Base-by-base conservation (phyloP, 805 yeast genomes). In the Clavispora asparagi region DNA sequence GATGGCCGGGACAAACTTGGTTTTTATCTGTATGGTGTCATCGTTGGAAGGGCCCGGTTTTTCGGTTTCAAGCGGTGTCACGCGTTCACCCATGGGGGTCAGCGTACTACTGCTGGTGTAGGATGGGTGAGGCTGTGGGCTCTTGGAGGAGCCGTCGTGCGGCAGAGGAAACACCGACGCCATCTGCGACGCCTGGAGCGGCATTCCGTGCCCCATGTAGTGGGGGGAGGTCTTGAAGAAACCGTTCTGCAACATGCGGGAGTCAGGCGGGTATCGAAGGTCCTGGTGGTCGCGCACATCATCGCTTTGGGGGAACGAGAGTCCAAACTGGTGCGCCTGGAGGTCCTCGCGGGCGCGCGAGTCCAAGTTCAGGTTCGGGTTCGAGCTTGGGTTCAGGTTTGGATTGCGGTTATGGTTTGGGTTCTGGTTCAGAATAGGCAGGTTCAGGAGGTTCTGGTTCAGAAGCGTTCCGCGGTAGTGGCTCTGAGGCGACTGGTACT, bases 401-500 rank as follows among this genome's bases (percentile, higher is more conserved):
- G 23, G 23, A 19, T 19, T 19, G 23, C 5, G 23, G 23, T 19
- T 19, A 3, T 19, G 23, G 23, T 19, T 19, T 19, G 23, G 23
- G 23, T 19, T 19, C 23, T 19, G 23, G 23, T 19, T 19, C 28
- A 6, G 9, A 26, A 4, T 8, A 8, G 36, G 19, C 10, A 17
- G 37, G 37, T n/a, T 5, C 37, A 23, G 25, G 44, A 51, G 23
- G 23, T 5, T 5, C 23, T 19, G 23, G 23, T 3, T 19, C 23
- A 5, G 23, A 19, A 19, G 23, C 23, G 23, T 19, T 19, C 23
- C 23, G 43, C 49, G 50, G 31, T 55, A 56, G 35, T 45, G 53
- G 41, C 52, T 58, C 41, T 46, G 62, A 3, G 46, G 54, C 38
- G 50, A 52, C 42, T 43, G 47, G 23, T 52, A 57, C 35, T 44